phyloP scores from a whole-genome alignment of 1,284 basidiomycete genomes.

The Termitomyces sp. region DNA sequence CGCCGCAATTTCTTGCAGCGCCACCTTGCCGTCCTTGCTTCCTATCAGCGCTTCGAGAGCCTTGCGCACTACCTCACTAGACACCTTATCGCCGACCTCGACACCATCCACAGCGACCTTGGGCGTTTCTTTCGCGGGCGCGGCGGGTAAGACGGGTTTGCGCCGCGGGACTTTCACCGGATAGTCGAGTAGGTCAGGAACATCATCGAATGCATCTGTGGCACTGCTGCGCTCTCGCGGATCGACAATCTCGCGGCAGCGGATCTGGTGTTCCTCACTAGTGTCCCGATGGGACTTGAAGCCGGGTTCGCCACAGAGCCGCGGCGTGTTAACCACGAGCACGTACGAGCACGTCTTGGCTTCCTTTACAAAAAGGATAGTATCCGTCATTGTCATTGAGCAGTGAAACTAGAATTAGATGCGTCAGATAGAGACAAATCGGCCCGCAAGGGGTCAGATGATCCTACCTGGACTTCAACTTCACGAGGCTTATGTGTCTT shows the following conservation, averaged over 20 bases:
- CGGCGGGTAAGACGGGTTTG: constrained; percentile 45
- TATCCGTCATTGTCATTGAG: constrained; percentile 84
- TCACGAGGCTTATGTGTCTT: constrained; percentile 81
- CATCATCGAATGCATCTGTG: constrained; percentile 23
- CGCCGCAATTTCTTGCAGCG: constrained; percentile 31
- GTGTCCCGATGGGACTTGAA: constrained; percentile 74
- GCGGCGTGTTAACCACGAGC: constrained; percentile 87
- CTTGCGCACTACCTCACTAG: constrained; percentile 32
- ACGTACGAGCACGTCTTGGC: constrained; percentile 88
- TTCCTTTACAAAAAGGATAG: constrained; percentile 88
- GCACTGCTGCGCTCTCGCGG: constrained; percentile 20
- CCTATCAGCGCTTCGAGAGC: constrained; percentile 40
- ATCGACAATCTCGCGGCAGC: constrained; percentile 68
- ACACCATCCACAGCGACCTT: constrained; percentile 17
- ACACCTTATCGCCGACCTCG: constrained; percentile 26
- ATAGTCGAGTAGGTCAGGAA: constrained; percentile 44
- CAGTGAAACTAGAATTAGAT: constrained; percentile 74
- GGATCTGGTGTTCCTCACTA: constrained; percentile 62
- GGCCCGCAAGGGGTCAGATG: constrained; percentile 8
- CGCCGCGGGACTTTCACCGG: constrained; percentile 47
- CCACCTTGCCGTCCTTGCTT: constrained; percentile 31
- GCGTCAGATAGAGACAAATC: constrained; percentile 13
- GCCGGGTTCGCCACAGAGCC: constrained; percentile 85
- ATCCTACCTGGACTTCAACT: constrained; percentile 79
- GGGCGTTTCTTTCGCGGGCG: constrained; percentile 25